Evolutionary conservation across 164 flowering plant species (phyloP).

Genomic region (Berberis thunbergii): DNA sequence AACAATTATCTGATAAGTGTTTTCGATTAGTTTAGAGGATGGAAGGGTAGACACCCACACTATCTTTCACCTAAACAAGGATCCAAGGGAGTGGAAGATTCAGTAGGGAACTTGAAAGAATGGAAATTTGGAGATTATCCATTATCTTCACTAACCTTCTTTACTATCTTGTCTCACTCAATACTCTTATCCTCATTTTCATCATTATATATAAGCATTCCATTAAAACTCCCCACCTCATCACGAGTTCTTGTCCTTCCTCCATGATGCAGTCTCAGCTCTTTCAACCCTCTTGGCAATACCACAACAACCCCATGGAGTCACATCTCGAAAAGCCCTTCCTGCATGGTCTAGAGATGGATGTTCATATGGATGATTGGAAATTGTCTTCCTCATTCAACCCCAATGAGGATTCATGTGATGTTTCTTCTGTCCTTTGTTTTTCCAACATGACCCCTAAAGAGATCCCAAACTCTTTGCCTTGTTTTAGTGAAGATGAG

Average conservation of each 20-base stretch:
- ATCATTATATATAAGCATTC: conserved; percentile 4
- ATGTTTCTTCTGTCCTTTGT: conserved; percentile 8
- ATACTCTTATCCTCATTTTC: background rate
- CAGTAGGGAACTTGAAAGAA: conserved; percentile 6
- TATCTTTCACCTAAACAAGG: background rate
- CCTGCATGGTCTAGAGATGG: conserved; percentile 3
- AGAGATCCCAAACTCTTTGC: conserved; percentile 3
- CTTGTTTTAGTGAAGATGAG: conserved; percentile 1
- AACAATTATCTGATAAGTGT: background rate
- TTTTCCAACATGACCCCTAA: conserved; percentile 3
- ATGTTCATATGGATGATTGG: conserved; percentile 10
- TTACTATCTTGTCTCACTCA: conserved; percentile 5
- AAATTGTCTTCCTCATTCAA: conserved; percentile 21
- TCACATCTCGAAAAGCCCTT: background rate
- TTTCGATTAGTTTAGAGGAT: too few species aligned
- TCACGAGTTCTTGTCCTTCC: background rate
- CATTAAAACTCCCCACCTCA: background rate
- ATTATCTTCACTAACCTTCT: conserved; percentile 1
- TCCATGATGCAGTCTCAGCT: conserved; percentile 24
- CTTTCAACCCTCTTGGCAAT: conserved; percentile 24
- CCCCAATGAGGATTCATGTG: conserved; percentile 14
- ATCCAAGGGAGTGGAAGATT: conserved; percentile 8
- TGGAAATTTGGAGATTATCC: conserved; percentile 3
- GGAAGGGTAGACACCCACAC: background rate
- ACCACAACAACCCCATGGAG: conserved; percentile 9